Evolutionary conservation across 805 yeast species (phyloP).

Genomic region (Candida alai): DNA sequence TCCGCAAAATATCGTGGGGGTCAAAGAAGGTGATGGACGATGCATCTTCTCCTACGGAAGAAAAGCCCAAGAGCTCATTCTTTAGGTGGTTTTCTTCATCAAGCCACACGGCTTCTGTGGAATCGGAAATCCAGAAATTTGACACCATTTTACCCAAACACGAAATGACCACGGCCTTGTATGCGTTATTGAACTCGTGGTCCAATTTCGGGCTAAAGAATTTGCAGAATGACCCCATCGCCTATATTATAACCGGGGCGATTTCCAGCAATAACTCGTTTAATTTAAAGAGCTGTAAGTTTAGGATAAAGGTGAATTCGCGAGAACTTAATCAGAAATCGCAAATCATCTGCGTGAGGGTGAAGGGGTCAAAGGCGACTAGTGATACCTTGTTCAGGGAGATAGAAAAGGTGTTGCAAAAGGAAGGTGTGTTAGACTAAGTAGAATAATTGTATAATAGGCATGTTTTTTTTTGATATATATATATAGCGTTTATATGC

Average conservation of each 20-base stretch:
- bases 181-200: slow-evolving; percentile 64
- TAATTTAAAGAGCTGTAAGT: slow-evolving; percentile 60
- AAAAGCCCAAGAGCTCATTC: slow-evolving; percentile 26
- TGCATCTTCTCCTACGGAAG: slow-evolving; percentile 27
- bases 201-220: slow-evolving; percentile 63
- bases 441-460: slow-evolving; percentile 1
- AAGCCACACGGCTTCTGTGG: slow-evolving; percentile 16
- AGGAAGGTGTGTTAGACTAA: slow-evolving; percentile 57
- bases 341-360: slow-evolving; percentile 54
- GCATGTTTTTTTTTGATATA: neutral
- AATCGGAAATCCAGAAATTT: slow-evolving; percentile 31
- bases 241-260: slow-evolving; percentile 52
- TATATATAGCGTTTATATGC: too few relatives aligned
- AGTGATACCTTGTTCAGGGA: slow-evolving; percentile 58
- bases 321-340: slow-evolving; percentile 44
- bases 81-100: slow-evolving; percentile 43
- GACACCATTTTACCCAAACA: slow-evolving; percentile 41
- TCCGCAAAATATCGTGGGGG: slow-evolving; percentile 52
- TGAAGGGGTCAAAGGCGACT: slow-evolving; percentile 63
- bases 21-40: slow-evolving; percentile 37
- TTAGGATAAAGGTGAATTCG: slow-evolving; percentile 49
- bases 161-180: slow-evolving; percentile 63
- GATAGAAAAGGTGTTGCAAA: slow-evolving; percentile 58
- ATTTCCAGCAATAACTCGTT: slow-evolving; percentile 59
- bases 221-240: slow-evolving; percentile 42